Base-by-base conservation (phyloP, 352 stramenopile genomes). In the Aphanomyces invadans region DNA sequence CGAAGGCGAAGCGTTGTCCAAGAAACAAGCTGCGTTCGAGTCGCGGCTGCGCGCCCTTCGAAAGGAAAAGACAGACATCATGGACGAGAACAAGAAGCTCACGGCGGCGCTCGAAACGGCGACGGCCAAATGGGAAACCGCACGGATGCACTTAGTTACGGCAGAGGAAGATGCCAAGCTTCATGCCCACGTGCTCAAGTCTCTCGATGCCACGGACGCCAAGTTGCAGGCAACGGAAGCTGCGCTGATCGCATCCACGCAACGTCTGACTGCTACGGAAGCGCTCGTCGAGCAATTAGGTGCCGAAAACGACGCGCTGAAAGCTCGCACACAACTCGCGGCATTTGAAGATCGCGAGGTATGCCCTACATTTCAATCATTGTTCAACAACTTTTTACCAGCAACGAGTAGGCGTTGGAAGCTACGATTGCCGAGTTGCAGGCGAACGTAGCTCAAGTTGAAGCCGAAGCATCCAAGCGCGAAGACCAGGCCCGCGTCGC, bases 21-120 rank as follows among this genome's bases (percentile, higher is more conserved):
- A 91, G 10, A 93, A 93, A 71, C 79, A 90, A 55, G 76, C 79
- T 17, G 82, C 90, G 59, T 71, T 86, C 26, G 84, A 93, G 57
- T 76, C 87, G 26, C 75, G 84, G 12, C 64, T 91, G 23, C 81
- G 85, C 1, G 70, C 79, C 17, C 52, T 93, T 0, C 81, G 85
- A 15, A 88, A 86, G 32, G 85, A 93, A 63, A 91, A 89, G 60
- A 87, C 88, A 46, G 85, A 91, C 29, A 67, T 88, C 62, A 78
- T 89, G 60, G 79, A 89, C 55, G 70, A 73, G 59, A 76, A 74
- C 4, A 66, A 80, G 0, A 86, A 84, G 52, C 56, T 79, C 0
- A 32, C 38, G 28, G 46, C 45, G 10, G 60, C 60, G 7, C 60
- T 67, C 17, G 60, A 67, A 17, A 67, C 60, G 21, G 38, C 49